Evolutionary conservation across 257 asterid genomes (phyloP), one percentile per base, ranked within the genome.

Genomic region (Solanum ahanhuiri): DNA sequence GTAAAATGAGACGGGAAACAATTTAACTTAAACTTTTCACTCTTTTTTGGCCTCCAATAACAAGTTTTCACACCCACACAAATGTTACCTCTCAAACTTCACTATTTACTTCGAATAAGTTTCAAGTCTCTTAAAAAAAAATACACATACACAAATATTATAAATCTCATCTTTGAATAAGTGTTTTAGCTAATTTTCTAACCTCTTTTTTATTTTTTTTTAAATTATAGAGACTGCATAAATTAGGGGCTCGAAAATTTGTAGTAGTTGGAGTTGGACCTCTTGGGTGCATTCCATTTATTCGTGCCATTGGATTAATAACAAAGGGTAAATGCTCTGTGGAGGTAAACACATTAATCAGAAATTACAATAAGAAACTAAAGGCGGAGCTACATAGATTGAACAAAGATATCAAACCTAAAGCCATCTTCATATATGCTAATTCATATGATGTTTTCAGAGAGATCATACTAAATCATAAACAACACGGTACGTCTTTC

Each of bases 231-330:
- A 23, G 89, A 69, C 18, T 92, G 51, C 87, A 90, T 33, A 58
- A 9, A 57, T 84, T 91, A 83, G 95, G 95, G 71, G 95, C 93
- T n/a, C 88, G 94, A 51, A 92, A 89, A 60, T 79, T 92, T 41
- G 89, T 90, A 1, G 90, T 92, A 0, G 92, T 90, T 23, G 93
- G 90, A 17, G 28, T 92, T 12, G 95, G 95, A 33, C 95, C 95
- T 33, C 90, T 92, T 2, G 95, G 95, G 5, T 92, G 93, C 87
- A 92, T 92, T 35, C 94, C 95, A 4, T 91, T 92, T 69, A 79
- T 91, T 23, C 90, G 94, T 10, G 94, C 94, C 9, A 83, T 84
- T 41, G 83, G 88, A 79, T 82, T 92, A 37, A 86, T 90, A 30
- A 89, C 92, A 9, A 20, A 9, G 6, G 90, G 89, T 33, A 82